Conservation (phyloP, 768 basidiomycete genomes). For the Boletus vinaceobasis region DNA sequence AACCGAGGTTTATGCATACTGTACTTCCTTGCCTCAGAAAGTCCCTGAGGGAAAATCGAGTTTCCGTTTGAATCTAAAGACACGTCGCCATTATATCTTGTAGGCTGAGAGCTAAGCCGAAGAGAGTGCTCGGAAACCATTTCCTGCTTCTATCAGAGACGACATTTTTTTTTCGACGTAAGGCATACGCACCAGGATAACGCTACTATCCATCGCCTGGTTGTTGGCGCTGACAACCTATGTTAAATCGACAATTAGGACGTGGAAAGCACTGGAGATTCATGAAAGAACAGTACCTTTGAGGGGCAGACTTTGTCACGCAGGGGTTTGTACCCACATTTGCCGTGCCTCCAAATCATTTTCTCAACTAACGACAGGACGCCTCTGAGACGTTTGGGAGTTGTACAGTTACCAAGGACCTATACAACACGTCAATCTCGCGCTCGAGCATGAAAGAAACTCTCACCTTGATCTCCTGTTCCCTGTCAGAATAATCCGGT, state of each 20-base stretch:
- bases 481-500: conserved; percentile 58
- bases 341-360: conserved; percentile 62
- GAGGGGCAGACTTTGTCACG: conserved; percentile 69
- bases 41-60: conserved; percentile 41
- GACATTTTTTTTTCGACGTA: neutral
- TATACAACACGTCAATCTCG: conserved; percentile 7
- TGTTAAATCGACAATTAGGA: neutral
- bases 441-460: neutral
- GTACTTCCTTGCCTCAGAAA: conserved; percentile 46
- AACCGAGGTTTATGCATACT: conserved; percentile 68
- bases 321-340: conserved; percentile 67
- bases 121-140: conserved; percentile 69
- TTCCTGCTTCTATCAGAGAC: conserved; percentile 45
- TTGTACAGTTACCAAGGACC: conserved; percentile 52
- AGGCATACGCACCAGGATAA: conserved; percentile 53
- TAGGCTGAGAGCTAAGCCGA: conserved; percentile 52
- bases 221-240: conserved; percentile 41
- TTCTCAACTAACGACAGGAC: conserved; percentile 53
- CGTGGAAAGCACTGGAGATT: neutral
- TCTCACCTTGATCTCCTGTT: conserved; percentile 65
- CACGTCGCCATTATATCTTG: conserved; percentile 33
- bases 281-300: conserved; percentile 47
- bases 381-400: conserved; percentile 68
- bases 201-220: conserved; percentile 51
- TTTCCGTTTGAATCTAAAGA: conserved; percentile 56